phyloP scores from a whole-genome alignment of 805 yeast genomes.

The Kazachstania martiniae region DNA sequence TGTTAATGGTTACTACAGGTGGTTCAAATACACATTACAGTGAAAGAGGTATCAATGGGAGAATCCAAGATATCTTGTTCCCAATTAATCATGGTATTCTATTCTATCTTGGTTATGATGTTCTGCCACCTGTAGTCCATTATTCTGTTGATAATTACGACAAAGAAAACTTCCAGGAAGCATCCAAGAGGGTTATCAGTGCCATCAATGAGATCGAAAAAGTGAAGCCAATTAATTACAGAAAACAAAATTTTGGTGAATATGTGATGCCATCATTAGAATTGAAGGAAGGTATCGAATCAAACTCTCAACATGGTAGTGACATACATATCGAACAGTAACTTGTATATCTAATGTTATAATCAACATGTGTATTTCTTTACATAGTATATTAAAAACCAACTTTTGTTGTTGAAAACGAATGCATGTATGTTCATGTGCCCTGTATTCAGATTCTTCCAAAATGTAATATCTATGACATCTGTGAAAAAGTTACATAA shows the following conservation, averaged over 20 bases:
- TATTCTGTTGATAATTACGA: slow-evolving; percentile 4
- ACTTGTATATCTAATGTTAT: too few species aligned
- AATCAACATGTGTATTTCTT: too few species aligned
- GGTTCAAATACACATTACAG: slow-evolving; percentile 9
- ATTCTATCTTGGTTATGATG: slow-evolving; percentile 16
- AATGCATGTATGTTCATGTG: too few species aligned
- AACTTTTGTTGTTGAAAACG: too few species aligned
- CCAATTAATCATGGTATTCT: slow-evolving; percentile 20
- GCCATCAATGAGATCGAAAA: slow-evolving; percentile 5
- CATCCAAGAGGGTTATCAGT: slow-evolving; percentile 3
- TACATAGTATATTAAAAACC: too few species aligned
- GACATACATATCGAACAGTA: slow-evolving; percentile 10
- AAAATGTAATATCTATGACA: too few species aligned
- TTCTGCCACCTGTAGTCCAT: slow-evolving; percentile 13
- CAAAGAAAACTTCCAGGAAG: slow-evolving; percentile 2
- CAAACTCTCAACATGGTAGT: slow-evolving; percentile 8
- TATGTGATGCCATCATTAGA: slow-evolving; percentile 8
- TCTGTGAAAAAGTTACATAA: too few species aligned
- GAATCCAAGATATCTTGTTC: slow-evolving; percentile 15
- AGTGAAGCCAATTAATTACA: slow-evolving; percentile 9
- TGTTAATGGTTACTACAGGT: slow-evolving; percentile 9
- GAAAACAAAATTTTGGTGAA: slow-evolving; percentile 17
- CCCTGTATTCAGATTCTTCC: too few species aligned
- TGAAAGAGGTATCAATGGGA: slow-evolving; percentile 16
- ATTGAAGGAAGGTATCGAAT: slow-evolving; percentile 12